Evolutionary conservation across 306 rosid species (phyloP).

Genomic region (Acacia confusa): DNA sequence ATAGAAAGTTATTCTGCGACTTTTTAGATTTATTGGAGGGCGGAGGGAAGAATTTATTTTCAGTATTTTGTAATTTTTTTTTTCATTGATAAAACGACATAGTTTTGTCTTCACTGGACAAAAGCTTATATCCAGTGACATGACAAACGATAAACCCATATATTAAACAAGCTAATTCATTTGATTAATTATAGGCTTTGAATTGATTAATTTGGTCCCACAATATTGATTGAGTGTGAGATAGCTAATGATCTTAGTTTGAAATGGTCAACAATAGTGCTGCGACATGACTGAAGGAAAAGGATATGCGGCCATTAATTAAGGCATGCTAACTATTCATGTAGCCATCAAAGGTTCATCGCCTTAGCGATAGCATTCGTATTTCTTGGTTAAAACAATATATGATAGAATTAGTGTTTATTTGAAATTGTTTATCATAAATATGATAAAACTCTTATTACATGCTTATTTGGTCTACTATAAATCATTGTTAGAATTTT

Average conservation of each 20-base stretch:
- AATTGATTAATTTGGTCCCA: not conserved
- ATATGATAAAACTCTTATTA: no score
- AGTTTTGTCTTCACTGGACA: no score
- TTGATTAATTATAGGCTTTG: not conserved
- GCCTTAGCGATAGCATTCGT: not conserved
- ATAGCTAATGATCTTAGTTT: not conserved
- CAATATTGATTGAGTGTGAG: not conserved
- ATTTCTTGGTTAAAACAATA: not conserved
- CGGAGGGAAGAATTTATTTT: no score
- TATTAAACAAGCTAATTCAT: not conserved
- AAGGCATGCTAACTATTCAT: not conserved
- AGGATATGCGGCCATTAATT: not conserved
- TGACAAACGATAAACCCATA: no score
- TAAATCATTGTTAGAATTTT: no score
- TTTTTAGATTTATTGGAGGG: no score
- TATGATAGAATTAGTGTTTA: no score
- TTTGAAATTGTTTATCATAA: no score
- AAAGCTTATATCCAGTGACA: no score
- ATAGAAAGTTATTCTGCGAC: no score
- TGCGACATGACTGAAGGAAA: not conserved
- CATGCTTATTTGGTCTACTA: fast-evolving
- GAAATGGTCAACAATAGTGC: not conserved
- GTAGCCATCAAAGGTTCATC: not conserved
- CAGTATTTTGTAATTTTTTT: no score
- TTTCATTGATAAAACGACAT: no score